A percentile compares a stretch with the other conserved stretches of the same genome.
Conservation (phyloP, 495 filamentous ascomycete genomes). For the Talaromyces stipitatus region DNA sequence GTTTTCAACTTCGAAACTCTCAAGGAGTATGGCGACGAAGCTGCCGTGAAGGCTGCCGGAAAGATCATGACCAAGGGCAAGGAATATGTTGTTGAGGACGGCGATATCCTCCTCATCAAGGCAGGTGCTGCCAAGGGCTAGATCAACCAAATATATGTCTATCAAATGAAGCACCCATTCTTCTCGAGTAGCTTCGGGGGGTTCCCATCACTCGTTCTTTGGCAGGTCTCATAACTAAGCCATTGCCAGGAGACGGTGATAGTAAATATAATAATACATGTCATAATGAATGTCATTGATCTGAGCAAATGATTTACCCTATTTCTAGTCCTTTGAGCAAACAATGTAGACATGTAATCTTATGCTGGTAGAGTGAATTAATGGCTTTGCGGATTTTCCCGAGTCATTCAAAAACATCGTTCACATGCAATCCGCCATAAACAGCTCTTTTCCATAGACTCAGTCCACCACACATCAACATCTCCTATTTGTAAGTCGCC, state of each 20-base stretch:
- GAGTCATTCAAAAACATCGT: background rate
- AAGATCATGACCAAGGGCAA: slow-evolving; percentile 99
- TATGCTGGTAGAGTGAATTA: background rate
- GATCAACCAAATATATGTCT: background rate
- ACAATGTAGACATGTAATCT: background rate
- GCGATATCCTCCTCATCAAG: slow-evolving; percentile 75
- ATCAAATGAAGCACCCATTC: background rate
- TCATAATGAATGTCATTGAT: background rate
- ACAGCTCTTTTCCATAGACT: background rate
- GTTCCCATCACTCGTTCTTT: background rate
- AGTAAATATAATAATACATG: slow-evolving; percentile 5
- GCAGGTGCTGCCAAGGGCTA: slow-evolving; percentile 87
- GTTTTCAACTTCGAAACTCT: slow-evolving; percentile 77
- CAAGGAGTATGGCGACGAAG: slow-evolving; percentile 83
- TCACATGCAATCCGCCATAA: slow-evolving; percentile 1
- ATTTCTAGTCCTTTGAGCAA: background rate
- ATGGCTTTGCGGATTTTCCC: background rate
- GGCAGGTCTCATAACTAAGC: background rate
- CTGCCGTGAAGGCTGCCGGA: slow-evolving; percentile 80
- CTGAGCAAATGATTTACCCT: background rate
- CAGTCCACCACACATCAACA: background rate
- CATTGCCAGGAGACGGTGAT: background rate
- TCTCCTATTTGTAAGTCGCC: background rate
- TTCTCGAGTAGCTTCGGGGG: background rate
- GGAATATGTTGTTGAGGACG: slow-evolving; percentile 67